Percentiles rank a stretch among this genome's conserved stretches.
Conservation (phyloP, 2,329 filamentous ascomycete genomes). For the Chaetothyriales sp. region DNA sequence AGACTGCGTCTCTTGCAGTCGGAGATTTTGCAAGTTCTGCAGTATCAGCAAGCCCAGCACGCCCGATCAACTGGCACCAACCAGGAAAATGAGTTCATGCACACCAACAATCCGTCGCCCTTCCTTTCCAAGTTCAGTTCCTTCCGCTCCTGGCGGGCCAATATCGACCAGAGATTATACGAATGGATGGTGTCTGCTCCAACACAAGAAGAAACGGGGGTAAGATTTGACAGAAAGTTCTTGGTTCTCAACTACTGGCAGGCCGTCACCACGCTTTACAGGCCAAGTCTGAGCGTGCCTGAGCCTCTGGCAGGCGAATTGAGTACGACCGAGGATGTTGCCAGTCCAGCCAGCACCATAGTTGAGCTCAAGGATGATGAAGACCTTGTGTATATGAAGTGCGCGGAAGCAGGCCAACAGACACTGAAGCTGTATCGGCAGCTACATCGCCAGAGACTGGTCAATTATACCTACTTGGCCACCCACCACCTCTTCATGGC, state of each 20-base stretch:
- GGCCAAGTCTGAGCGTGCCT: constrained; percentile 78
- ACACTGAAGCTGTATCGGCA: constrained; percentile 83
- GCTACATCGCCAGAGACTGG: constrained; percentile 71
- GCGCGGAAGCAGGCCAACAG: constrained; percentile 87
- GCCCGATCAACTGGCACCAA: constrained; percentile 55
- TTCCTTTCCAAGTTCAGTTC: constrained; percentile 74
- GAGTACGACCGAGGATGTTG: constrained; percentile 44
- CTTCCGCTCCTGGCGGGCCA: constrained; percentile 75
- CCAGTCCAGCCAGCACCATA: constrained; percentile 38
- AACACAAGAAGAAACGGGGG: constrained; percentile 63
- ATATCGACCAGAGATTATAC: constrained; percentile 69
- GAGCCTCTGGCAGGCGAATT: constrained; percentile 71
- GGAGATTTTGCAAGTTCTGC: constrained; percentile 85
- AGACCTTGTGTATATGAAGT: constrained; percentile 83
- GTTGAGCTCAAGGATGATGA: constrained; percentile 51
- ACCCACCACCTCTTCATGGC: constrained; percentile 97
- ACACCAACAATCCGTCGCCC: constrained; percentile 65
- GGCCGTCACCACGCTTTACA: constrained; percentile 86
- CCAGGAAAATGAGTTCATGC: constrained; percentile 56
- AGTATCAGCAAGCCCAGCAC: constrained; percentile 77
- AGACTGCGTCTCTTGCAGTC: constrained; percentile 78
- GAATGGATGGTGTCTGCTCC: constrained; percentile 82
- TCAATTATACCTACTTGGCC: constrained; percentile 91
- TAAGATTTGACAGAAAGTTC: constrained; percentile 79
- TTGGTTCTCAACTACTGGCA: constrained; percentile 96